Conservation (phyloP, 139 green algal species). For the Picochlorum sp. region DNA sequence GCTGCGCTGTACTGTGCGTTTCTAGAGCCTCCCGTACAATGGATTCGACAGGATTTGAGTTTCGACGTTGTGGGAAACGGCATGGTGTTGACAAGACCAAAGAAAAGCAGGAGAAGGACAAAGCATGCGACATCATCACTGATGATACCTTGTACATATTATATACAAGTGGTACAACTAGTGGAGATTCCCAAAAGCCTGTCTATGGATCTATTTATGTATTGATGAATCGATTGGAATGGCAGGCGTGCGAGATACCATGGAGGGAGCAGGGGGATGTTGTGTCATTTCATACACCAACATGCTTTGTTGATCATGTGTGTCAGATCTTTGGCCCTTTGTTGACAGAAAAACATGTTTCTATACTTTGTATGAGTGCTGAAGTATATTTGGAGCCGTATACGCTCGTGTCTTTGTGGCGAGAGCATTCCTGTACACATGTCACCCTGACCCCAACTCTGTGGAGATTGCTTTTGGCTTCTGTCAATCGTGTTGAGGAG, state of each 20-base stretch:
- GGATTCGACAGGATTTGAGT: slow-evolving; percentile 48
- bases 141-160: background rate
- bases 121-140: background rate
- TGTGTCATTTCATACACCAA: slow-evolving; percentile 34
- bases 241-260: too few relatives aligned
- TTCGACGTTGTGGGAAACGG: slow-evolving; percentile 12
- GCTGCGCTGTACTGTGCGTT: slow-evolving; percentile 14
- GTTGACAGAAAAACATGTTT: slow-evolving; percentile 19
- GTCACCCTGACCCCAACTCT: slow-evolving; percentile 34
- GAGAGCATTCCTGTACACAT: slow-evolving; percentile 37
- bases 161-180: too few relatives aligned
- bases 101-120: background rate
- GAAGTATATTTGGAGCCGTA: slow-evolving; percentile 1
- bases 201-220: too few relatives aligned
- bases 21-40: slow-evolving; percentile 29
- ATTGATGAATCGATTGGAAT: too few relatives aligned
- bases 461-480: slow-evolving; percentile 26
- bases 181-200: too few relatives aligned
- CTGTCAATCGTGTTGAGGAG: slow-evolving; percentile 11
- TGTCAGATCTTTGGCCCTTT: slow-evolving; percentile 55
- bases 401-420: slow-evolving; percentile 26
- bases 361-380: slow-evolving; percentile 10
- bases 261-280: slow-evolving; percentile 13
- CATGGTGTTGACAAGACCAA: too few relatives aligned
- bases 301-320: slow-evolving; percentile 50